These are phyloP conservation scores for Tolypocladium ophioglossoides DNA, from an alignment of 2,329 filamentous ascomycete species.

Conservation along the genomic window DNA sequence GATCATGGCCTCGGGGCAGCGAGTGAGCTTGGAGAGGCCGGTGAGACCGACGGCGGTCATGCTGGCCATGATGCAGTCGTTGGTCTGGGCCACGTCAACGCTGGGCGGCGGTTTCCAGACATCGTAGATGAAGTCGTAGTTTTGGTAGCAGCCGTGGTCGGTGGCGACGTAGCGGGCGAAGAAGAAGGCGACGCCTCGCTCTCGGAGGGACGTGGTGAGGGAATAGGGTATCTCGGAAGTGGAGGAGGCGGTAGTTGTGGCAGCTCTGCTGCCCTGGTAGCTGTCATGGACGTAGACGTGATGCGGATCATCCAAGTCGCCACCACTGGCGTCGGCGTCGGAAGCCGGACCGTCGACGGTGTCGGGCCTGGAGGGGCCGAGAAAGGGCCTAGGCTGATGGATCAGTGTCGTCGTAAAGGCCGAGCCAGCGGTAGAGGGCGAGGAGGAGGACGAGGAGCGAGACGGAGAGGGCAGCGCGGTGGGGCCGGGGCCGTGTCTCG, in stretches of 20 bases:
- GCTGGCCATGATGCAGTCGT: constrained; percentile 38
- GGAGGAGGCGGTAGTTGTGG: background rate
- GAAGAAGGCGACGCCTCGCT: constrained; percentile 37
- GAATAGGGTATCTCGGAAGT: constrained; percentile 4
- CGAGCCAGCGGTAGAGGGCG: background rate
- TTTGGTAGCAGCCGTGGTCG: constrained; percentile 35
- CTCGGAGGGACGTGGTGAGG: constrained; percentile 22
- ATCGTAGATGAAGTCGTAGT: constrained; percentile 42
- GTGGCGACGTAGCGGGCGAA: constrained; percentile 40
- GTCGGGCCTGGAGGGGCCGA: background rate
- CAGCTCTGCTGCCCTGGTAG: background rate
- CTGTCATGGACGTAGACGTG: background rate
- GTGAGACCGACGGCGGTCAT: constrained; percentile 45
- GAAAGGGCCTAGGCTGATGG: constrained; percentile 1
- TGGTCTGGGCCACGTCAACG: constrained; percentile 14
- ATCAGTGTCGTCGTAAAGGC: background rate
- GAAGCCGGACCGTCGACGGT: background rate
- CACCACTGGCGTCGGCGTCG: background rate
- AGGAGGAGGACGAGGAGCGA: constrained; percentile 1
- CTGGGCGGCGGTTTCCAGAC: constrained; percentile 36
- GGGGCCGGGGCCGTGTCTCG: constrained; percentile 3
- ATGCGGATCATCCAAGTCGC: background rate
- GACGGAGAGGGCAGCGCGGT: background rate
- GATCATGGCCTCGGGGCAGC: constrained; percentile 29
- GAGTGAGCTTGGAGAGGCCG: constrained; percentile 36